Evolutionary conservation across 208 protist genomes (phyloP).

Genomic region (Strigomonas culicis): DNA sequence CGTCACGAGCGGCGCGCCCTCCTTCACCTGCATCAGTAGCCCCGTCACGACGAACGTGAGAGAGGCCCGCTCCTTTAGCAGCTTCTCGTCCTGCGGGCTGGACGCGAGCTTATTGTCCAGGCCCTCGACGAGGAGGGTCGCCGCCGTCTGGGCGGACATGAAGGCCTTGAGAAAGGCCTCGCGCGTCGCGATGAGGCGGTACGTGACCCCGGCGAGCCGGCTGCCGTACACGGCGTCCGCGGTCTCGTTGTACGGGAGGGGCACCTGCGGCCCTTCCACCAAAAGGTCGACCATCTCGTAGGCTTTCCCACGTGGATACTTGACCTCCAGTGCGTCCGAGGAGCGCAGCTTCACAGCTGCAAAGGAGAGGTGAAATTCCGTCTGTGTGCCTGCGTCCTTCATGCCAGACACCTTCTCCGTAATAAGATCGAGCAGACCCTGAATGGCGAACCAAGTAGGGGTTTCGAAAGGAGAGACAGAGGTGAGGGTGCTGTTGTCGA

Average conservation of each 20-base stretch:
- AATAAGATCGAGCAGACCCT: conserved; percentile 17
- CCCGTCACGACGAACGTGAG: conserved; percentile 32
- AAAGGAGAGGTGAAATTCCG: conserved; percentile 15
- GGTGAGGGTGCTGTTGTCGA: conserved; percentile 24
- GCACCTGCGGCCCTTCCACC: neutral
- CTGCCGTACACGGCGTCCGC: conserved; percentile 22
- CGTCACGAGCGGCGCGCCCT: conserved; percentile 15
- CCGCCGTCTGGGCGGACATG: conserved; percentile 27
- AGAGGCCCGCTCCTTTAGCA: conserved; percentile 16
- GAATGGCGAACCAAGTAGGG: conserved; percentile 32
- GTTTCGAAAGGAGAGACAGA: conserved; percentile 24
- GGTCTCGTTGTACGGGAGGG: conserved; percentile 17
- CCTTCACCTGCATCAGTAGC: conserved; percentile 28
- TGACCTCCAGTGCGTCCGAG: too few relatives aligned
- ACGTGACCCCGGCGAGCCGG: conserved; percentile 26
- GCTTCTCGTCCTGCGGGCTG: conserved; percentile 4
- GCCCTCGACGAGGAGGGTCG: conserved; percentile 13
- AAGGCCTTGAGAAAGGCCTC: conserved; percentile 22
- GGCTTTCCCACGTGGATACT: neutral
- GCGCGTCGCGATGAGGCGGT: conserved; percentile 17
- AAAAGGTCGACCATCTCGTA: conserved; percentile 41
- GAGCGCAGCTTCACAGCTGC: conserved; percentile 21
- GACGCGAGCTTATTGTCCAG: conserved; percentile 19
- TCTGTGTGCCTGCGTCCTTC: neutral
- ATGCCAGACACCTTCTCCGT: neutral